A percentile compares a stretch with the other conserved stretches of the same genome.
phyloP scores from a whole-genome alignment of 192 early-diverging fungal species.

The Coemansia sp. region DNA sequence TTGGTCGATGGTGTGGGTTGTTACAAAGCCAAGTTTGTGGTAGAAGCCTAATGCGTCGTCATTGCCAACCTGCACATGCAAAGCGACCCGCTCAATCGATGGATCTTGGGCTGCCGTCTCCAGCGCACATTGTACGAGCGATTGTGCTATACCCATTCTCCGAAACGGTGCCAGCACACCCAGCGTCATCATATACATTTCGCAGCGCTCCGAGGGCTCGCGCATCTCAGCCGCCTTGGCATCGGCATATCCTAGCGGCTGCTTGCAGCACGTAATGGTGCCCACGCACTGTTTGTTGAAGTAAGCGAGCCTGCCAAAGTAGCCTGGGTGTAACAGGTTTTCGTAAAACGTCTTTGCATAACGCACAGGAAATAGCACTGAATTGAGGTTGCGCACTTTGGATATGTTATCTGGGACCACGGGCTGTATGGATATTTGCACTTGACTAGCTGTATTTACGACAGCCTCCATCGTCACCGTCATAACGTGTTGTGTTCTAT shows the following conservation, averaged over 20 bases:
- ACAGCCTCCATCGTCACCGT: no score
- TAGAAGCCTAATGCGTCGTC: constrained; percentile 81
- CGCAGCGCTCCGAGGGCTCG: constrained; percentile 22
- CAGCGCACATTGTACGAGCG: constrained; percentile 59
- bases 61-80: constrained; percentile 88
- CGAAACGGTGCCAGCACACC: constrained; percentile 85
- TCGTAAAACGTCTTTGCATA: constrained; percentile 81
- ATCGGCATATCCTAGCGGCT: constrained; percentile 52
- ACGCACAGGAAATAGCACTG: constrained; percentile 79
- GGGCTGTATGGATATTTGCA: neutral
- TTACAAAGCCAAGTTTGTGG: constrained; percentile 70
- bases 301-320: constrained; percentile 71
- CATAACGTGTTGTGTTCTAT: no score
- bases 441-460: neutral
- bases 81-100: constrained; percentile 58
- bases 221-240: neutral
- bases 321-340: constrained; percentile 62
- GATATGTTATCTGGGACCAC: constrained; percentile 57
- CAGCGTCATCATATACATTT: constrained; percentile 89
- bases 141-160: constrained; percentile 70
- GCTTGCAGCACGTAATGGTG: constrained; percentile 80
- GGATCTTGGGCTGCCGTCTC: constrained; percentile 41
- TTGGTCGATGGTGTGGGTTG: constrained; percentile 56
- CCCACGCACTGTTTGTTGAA: constrained; percentile 70
- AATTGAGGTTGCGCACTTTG: constrained; percentile 71